Evolutionary conservation across 345 rosid genomes (phyloP), one percentile per base, ranked within the genome.

Genomic region (Ceriops tagal): DNA sequence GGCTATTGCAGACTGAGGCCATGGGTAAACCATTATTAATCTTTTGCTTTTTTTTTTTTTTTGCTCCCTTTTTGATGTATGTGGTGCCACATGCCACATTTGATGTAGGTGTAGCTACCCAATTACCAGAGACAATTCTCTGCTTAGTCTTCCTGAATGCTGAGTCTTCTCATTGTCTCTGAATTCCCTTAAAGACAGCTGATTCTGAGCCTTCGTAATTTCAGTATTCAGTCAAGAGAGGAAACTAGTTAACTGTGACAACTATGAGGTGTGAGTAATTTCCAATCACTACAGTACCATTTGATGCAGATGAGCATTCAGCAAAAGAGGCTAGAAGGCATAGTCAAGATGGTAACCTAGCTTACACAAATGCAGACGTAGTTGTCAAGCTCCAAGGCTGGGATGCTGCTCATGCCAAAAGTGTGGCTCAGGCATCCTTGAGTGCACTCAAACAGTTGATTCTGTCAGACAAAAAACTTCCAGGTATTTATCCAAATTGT

Each of bases 351-450:
- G 78, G 90, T 32, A 79, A 53, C 62, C 28, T 80, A 34, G 93
- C 89, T 30, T 87, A 91, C 85, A 78, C 96, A 49, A 89, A 91
- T 58, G 96, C 97, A 20, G 98, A 91, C 32, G 95, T 88, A 31
- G 92, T 91, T 53, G 90, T 93, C 53, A 93, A 89, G 88, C 87
- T 93, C 73, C 91, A 85, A 70, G 91, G 98, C 51, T 89, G 97
- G 97, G 88, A 85, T 70, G 75, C 81, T 0, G 84, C 81, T 62
- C 87, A 91, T 72, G 90, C 92, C 53, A 89, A 91, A 74, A 83
- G 83, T 39, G 89, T 88, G 53, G 96, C 93, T 57, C 96, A 89
- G 74, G 93, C 96, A 49, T 85, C 92, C n/a, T 71, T 91, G 71
- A 89, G 92, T 76, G 97, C 93, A 46, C 93, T 93, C 67, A 89